Conservation (phyloP, 1,139 yeast genomes). For the Yamadazyma songkhlaensis region DNA sequence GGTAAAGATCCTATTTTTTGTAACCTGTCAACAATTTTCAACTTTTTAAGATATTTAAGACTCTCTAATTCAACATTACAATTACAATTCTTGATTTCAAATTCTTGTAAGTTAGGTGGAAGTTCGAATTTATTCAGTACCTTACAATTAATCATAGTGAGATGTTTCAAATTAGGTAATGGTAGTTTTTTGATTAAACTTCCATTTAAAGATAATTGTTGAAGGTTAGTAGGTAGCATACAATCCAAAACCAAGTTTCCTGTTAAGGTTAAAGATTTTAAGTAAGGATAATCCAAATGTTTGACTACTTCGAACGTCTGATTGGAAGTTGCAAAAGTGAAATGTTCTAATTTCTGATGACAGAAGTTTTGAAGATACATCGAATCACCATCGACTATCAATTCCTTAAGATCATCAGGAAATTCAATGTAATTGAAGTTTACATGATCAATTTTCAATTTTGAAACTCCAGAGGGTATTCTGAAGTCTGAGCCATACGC, state of each 20-base stretch:
- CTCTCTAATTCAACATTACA: no score
- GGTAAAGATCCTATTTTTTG: not conserved
- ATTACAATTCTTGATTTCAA: no score
- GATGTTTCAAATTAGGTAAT: no score
- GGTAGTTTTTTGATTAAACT: no score
- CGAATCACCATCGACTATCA: not conserved
- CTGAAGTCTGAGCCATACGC: not conserved
- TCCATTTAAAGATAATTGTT: no score
- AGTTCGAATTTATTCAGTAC: no score
- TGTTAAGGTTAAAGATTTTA: not conserved
- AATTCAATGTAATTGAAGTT: not conserved
- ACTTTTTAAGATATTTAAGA: not conserved
- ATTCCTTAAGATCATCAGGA: not conserved
- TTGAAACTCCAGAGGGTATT: not conserved
- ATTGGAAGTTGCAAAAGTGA: not conserved
- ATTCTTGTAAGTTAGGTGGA: no score
- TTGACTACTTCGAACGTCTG: not conserved
- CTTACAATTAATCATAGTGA: no score
- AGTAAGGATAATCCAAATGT: not conserved
- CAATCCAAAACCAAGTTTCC: not conserved
- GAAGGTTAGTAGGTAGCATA: not conserved
- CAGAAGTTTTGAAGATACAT: not conserved
- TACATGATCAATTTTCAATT: not conserved
- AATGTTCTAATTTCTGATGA: not conserved
- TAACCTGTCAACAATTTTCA: conserved; percentile 1